Evolutionary conservation across 2,329 filamentous ascomycete species (phyloP).

Genomic region (Paraphaeosphaeria sporulosa): DNA sequence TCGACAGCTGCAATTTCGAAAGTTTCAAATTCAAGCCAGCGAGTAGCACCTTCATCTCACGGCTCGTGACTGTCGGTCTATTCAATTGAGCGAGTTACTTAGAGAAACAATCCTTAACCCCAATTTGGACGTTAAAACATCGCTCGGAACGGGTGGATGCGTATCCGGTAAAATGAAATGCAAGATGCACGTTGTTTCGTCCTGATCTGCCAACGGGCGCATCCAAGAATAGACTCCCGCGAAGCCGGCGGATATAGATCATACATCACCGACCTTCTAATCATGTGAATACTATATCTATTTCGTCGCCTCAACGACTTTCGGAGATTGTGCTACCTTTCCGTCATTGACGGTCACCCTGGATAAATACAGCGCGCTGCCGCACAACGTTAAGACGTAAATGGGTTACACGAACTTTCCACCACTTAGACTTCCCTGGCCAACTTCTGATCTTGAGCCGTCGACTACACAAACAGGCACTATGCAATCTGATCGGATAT

Average conservation of each 20-base stretch:
- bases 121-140: not conserved
- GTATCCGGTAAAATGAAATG: not conserved
- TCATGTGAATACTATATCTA: not conserved
- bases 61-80: too few species aligned
- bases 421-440: not conserved
- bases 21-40: too few species aligned
- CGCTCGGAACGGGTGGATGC: not conserved
- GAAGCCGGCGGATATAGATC: not conserved
- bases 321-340: not conserved
- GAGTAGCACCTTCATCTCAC: too few species aligned
- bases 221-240: slow-evolving; percentile 1
- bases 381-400: not conserved
- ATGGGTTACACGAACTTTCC: not conserved
- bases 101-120: too few species aligned
- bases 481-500: too few species aligned
- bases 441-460: too few species aligned
- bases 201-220: not conserved
- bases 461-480: too few species aligned
- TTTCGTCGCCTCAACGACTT: not conserved
- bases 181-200: slow-evolving; percentile 1
- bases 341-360: not conserved
- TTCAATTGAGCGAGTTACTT: too few species aligned
- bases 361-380: slow-evolving; percentile 2
- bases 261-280: not conserved
- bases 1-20: too few species aligned